Conservation (phyloP, 345 rosid species). For the Physaria fendleri region DNA sequence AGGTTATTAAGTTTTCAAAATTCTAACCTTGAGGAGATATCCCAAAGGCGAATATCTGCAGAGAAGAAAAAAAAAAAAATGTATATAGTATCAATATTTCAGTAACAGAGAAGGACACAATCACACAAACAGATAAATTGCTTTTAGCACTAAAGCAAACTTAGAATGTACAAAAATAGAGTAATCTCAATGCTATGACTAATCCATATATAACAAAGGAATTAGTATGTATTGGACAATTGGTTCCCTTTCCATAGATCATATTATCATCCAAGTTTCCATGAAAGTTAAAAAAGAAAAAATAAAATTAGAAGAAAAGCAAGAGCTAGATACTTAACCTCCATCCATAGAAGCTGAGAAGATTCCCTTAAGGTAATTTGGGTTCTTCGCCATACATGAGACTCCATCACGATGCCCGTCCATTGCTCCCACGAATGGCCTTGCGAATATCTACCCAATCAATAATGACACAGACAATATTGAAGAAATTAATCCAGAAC, state of each 20-base stretch:
- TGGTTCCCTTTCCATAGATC: neutral
- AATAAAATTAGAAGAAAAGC: neutral
- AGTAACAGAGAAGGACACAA: neutral
- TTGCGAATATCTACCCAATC: conserved; percentile 69
- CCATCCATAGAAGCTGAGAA: conserved; percentile 98
- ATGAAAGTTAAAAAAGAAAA: neutral
- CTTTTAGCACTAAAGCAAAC: neutral
- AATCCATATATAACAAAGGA: neutral
- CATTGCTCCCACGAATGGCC: conserved; percentile 94
- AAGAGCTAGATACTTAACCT: conserved; percentile 36
- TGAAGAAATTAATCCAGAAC: neutral
- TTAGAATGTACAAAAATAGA: neutral
- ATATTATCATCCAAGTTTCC: neutral
- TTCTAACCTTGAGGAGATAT: conserved; percentile 71
- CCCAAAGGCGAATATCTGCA: conserved; percentile 97
- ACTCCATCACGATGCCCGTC: conserved; percentile 84
- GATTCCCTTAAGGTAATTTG: conserved; percentile 70
- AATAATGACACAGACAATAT: neutral
- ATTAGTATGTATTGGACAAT: neutral
- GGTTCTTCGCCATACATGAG: conserved; percentile 95
- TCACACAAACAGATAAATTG: neutral
- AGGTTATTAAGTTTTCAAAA: neutral
- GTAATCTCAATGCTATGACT: neutral
- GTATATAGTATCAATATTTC: neutral
- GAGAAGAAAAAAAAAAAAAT: conserved; percentile 5